Conservation (phyloP, 2,329 filamentous ascomycete species). For the Sclerotinia nivalis region DNA sequence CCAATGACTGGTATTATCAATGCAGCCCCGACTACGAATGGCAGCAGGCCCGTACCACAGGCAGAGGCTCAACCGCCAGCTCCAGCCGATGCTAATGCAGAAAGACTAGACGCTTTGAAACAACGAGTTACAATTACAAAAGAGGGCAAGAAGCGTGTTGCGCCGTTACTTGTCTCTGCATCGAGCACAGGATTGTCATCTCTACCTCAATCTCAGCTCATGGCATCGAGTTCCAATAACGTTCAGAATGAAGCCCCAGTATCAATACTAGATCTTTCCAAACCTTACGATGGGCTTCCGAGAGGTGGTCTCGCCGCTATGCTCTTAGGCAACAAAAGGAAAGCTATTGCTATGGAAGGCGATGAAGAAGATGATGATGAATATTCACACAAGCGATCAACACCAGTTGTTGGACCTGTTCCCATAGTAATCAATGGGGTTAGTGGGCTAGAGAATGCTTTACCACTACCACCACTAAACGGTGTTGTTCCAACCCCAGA, state of each 20-base stretch:
- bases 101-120: constrained; percentile 71
- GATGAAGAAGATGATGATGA: constrained; percentile 63
- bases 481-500: constrained; percentile 73
- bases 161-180: constrained; percentile 86
- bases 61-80: constrained; percentile 44
- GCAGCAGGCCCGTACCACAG: constrained; percentile 30
- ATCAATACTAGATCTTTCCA: constrained; percentile 84
- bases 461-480: constrained; percentile 58
- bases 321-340: constrained; percentile 90
- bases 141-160: constrained; percentile 94
- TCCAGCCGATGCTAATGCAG: constrained; percentile 53
- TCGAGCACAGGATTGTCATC: constrained; percentile 86
- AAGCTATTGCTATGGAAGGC: constrained; percentile 66
- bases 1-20: constrained; percentile 32
- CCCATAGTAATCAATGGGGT: constrained; percentile 74
- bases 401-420: constrained; percentile 63
- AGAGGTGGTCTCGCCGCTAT: constrained; percentile 84
- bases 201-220: constrained; percentile 82
- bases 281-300: constrained; percentile 89
- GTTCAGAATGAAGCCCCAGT: constrained; percentile 72
- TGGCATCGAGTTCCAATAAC: constrained; percentile 70
- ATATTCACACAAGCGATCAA: constrained; percentile 59
- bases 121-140: constrained; percentile 93
- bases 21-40: constrained; percentile 32
- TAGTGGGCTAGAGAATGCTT: constrained; percentile 76